Percentiles rank a stretch among this genome's conserved stretches.
Conservation (phyloP, 2,329 filamentous ascomycete species). For the Colletotrichum eleusines region DNA sequence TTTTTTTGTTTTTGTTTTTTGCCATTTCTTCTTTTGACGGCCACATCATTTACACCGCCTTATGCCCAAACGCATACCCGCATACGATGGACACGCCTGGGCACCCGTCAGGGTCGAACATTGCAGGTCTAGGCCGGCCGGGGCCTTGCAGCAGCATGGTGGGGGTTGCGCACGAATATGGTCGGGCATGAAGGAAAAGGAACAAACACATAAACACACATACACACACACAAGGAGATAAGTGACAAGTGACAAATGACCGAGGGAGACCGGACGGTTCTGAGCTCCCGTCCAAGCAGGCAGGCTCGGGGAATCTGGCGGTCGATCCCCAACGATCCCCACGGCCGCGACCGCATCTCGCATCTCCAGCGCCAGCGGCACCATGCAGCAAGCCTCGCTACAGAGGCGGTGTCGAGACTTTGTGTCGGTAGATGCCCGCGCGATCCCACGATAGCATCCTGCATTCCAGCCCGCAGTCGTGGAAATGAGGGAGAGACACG, state of each 20-base stretch:
- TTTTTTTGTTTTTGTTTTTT: too few species aligned
- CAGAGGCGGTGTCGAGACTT: conserved; percentile 13
- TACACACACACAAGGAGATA: not conserved
- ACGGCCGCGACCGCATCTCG: conserved; percentile 24
- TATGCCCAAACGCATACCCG: conserved; percentile 5
- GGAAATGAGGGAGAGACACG: conserved; percentile 1
- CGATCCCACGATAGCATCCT: conserved; percentile 16
- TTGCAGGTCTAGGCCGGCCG: conserved; percentile 4
- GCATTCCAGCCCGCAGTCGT: not conserved
- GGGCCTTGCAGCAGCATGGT: conserved; percentile 5
- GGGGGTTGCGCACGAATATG: not conserved
- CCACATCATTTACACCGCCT: conserved; percentile 10
- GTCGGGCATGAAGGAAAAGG: conserved; percentile 11
- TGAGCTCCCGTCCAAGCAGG: conserved; percentile 2
- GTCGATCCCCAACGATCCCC: conserved; percentile 14
- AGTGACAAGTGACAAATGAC: conserved; percentile 9
- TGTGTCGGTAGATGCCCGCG: conserved; percentile 2
- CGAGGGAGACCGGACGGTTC: not conserved
- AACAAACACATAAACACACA: not conserved
- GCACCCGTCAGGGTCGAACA: conserved; percentile 8
- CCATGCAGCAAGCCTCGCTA: not conserved
- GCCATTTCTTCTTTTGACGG: not conserved
- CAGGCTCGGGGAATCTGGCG: conserved; percentile 8
- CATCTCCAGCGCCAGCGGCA: not conserved
- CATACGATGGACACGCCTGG: not conserved